Base-by-base conservation (phyloP, 2,329 filamentous ascomycete genomes). In the Ambrosiella xylebori region DNA sequence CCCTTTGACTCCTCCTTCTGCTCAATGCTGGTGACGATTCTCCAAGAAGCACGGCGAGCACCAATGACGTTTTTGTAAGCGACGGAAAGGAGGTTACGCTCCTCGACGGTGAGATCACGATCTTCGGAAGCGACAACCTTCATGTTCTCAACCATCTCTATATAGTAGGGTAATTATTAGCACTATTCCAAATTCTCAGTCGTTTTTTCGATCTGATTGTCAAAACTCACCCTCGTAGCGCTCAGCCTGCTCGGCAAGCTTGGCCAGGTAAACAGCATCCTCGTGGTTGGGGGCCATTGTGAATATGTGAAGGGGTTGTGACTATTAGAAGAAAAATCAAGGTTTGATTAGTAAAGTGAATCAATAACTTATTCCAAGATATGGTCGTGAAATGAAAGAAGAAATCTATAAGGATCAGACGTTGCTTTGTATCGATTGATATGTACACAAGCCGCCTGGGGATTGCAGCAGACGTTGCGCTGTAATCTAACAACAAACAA, bases 121-220 rank as follows among this genome's bases (percentile, higher is more conserved):
- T 87, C 82, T 71, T 91, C 88, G 65, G 86, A 90, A 68, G 91
- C 91, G 69, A 96, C 91, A 66, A 87, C 84, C 84, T 96, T 97
- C 91, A 97, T 97, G 83, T 96, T 95, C 80, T 95, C 89, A 66
- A 97, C 91, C 91, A 97, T 96, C 77, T 96, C 91, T 96, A 74
- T 60, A 64, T 53, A 36, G 3, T 36, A 17, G 19, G 13, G n/a
- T 39, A 58, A 6, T 17, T n/a, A 52, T 60, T 58, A 60, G 59
- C 38, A 17, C 52, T 54, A 19, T 11, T 36, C 7, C n/a, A 12
- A 11, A 47, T 37, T 13, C 53, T 62, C 44, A 59, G 56, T 45
- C 52, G 47, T 47, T 8, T 56, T 51, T 65, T 59, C 64, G 57
- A 59, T 53, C 45, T 55, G 50, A 17, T 12, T 41, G 39, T 7